Base-by-base conservation (phyloP, 495 filamentous ascomycete genomes). In the Aspergillus mulundensis region DNA sequence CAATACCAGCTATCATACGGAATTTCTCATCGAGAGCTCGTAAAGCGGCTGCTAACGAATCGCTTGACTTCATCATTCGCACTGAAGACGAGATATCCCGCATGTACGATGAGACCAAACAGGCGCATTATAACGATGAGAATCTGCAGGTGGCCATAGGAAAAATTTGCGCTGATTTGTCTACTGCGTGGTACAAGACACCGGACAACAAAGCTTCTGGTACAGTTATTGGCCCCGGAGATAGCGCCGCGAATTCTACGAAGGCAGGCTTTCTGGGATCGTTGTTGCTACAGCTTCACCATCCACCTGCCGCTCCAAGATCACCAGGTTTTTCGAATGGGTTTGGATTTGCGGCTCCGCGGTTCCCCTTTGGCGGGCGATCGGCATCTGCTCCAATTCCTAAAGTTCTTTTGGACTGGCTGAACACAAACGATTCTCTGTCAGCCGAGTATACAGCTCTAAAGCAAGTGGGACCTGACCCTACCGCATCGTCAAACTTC, bases 401-500 rank as follows among this genome's bases (percentile, higher is more conserved):
- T 14, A 83, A 84, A 59, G 76, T 90, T 25, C 73, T 97, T 15
- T 77, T 95, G 20, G 79, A 87, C 56, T 97, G 91, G 91, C 74
- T 95, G 36, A 77, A 89, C 49, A 75, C 76, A 3, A 79, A 87
- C 60, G 85, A 83, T 44, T 72, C 85, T 23, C 84, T 84, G 57
- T 69, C 69, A 19, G 72, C 77, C 43, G 85, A 87, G 56, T 61
- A 87, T 3, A 73, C 81, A 38, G 70, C 83, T 12, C 71, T 95
- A 36, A 71, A 80, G 56, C 75, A 76, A 21, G 68, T 84, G 53
- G 74, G 80, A 43, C 88, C 87, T 2, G 87, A 86, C 55, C 87
- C 89, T 34, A 84, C 89, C 2, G 81, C 83, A 43, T 87, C 91
- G 60, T 70, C 72, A 6, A 75, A 83, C 24, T 97, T 88, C 67